Percentiles rank a stretch among this genome's conserved stretches.
Evolutionary conservation across 2,329 filamentous ascomycete species (phyloP).

Genomic region (Xylaria digitata): DNA sequence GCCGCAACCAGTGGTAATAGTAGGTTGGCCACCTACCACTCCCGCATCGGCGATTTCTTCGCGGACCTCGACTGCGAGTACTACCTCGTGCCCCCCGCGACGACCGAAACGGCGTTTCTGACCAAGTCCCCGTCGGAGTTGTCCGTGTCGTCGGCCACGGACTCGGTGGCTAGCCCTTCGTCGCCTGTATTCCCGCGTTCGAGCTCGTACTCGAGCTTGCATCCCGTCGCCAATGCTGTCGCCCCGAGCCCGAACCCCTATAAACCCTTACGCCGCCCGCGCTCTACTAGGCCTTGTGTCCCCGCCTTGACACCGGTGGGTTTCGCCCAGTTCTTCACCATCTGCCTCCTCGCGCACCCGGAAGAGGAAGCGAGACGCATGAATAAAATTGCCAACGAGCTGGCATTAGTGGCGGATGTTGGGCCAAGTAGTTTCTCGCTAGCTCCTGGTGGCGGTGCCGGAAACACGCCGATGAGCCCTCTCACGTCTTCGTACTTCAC

Average conservation of each 20-base stretch:
- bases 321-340: conserved; percentile 77
- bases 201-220: conserved; percentile 30
- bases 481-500: conserved; percentile 47
- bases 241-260: conserved; percentile 6
- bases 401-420: conserved; percentile 70
- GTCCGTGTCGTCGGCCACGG: conserved; percentile 12
- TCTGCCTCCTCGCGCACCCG: conserved; percentile 79
- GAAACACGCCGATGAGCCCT: conserved; percentile 4
- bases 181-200: conserved; percentile 32
- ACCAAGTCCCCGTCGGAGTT: conserved; percentile 50
- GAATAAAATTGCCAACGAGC: conserved; percentile 72
- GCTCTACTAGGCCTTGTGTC: conserved; percentile 61
- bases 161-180: conserved; percentile 16
- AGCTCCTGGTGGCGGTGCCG: background rate
- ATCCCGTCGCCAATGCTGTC: background rate
- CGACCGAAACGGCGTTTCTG: conserved; percentile 19
- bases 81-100: conserved; percentile 67
- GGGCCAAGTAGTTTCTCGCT: background rate
- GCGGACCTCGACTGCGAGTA: conserved; percentile 68
- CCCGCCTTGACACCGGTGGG: conserved; percentile 75
- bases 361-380: conserved; percentile 79
- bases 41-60: conserved; percentile 69
- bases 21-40: conserved; percentile 49
- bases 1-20: conserved; percentile 20
- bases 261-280: conserved; percentile 19